These are phyloP conservation scores for Paramyrothecium roridum DNA, from an alignment of 2,329 filamentous ascomycete species.

Conservation along the genomic window DNA sequence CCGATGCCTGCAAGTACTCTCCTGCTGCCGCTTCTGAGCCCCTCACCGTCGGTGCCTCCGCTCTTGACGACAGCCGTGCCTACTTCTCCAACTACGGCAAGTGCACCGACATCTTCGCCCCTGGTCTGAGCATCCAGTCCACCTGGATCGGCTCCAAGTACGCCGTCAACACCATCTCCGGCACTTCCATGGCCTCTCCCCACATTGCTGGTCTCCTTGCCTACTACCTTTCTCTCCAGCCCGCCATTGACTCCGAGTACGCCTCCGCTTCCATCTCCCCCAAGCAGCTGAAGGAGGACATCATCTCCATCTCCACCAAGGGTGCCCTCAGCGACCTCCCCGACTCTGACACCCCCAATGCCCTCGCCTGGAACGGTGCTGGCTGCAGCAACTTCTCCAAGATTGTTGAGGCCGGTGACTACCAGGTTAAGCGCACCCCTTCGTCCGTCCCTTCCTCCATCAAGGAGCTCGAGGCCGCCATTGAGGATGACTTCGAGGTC, in stretches of 20 bases:
- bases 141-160: constrained; percentile 98
- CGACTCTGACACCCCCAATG: constrained; percentile 74
- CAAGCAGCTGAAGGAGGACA: constrained; percentile 85
- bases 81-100: constrained; percentile 99
- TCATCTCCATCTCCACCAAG: constrained; percentile 79
- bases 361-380: constrained; percentile 98
- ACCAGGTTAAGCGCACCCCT: constrained; percentile 53
- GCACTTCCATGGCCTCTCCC: constrained; percentile 98
- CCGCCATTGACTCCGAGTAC: constrained; percentile 83
- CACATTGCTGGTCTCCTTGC: constrained; percentile 95
- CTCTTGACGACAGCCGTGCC: constrained; percentile 88
- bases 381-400: constrained; percentile 86
- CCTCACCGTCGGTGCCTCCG: constrained; percentile 93
- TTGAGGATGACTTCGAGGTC: constrained; percentile 59
- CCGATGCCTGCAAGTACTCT: constrained; percentile 98
- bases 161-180: constrained; percentile 97
- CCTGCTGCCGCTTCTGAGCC: constrained; percentile 89
- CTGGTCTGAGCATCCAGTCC: constrained; percentile 92
- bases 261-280: constrained; percentile 87
- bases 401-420: constrained; percentile 73
- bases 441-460: constrained; percentile 35
- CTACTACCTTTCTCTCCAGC: constrained; percentile 97
- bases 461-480: constrained; percentile 58
- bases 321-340: constrained; percentile 80
- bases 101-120: constrained; percentile 99